phyloP scores from a whole-genome alignment of 169 alveolate genomes.

The Plasmodium vinckei region DNA sequence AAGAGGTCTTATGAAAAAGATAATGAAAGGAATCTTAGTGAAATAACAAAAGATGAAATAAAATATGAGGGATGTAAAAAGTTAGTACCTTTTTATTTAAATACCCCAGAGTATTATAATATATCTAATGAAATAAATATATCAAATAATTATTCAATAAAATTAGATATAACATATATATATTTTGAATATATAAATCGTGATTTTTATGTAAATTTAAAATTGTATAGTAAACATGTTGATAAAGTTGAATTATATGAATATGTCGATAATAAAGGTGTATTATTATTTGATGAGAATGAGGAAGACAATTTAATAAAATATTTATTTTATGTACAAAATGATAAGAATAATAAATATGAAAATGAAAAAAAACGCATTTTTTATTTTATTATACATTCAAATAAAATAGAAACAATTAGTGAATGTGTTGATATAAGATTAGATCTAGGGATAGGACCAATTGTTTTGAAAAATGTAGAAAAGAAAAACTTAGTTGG shows the following conservation, averaged over 20 bases:
- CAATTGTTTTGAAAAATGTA: background rate
- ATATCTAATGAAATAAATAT: slow-evolving; percentile 9
- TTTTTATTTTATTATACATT: slow-evolving; percentile 38
- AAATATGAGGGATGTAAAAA: background rate
- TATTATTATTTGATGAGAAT: slow-evolving; percentile 5
- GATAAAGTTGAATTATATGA: slow-evolving; percentile 25
- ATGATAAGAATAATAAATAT: background rate
- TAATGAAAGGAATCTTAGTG: background rate
- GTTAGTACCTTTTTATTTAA: slow-evolving; percentile 42
- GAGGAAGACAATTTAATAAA: slow-evolving; percentile 1
- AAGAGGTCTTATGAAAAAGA: background rate
- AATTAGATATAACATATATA: slow-evolving; percentile 20
- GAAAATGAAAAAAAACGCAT: slow-evolving; percentile 2
- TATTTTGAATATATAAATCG: slow-evolving; percentile 28
- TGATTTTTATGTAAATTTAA: slow-evolving; percentile 18
- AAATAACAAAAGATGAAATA: background rate
- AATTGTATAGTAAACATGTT: slow-evolving; percentile 14
- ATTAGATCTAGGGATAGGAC: slow-evolving; percentile 26
- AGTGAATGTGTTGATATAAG: slow-evolving; percentile 16
- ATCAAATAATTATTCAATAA: slow-evolving; percentile 29
- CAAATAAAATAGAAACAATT: background rate
- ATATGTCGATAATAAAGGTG: slow-evolving; percentile 5
- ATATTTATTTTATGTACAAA: background rate
- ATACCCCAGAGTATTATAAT: slow-evolving; percentile 19
- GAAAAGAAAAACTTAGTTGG: background rate